phyloP scores from a whole-genome alignment of 116 monocot species.

The Dioscorea cayenensis region DNA sequence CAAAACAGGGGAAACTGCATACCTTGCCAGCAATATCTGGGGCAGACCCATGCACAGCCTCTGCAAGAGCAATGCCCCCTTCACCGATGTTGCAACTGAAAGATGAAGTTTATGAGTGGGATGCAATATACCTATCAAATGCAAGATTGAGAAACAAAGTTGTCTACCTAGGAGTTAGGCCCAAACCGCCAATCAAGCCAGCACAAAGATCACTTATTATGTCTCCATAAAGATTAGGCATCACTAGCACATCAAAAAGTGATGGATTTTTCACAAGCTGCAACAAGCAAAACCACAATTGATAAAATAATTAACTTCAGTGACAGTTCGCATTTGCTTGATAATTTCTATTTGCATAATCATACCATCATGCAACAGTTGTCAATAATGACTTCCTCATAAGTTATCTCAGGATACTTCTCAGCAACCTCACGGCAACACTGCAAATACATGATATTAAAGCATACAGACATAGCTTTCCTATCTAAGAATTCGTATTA shows the following conservation, averaged over 20 bases:
- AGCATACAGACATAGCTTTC: background rate
- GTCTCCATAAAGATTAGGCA: background rate
- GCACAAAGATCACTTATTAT: background rate
- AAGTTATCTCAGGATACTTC: background rate
- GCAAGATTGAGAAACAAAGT: background rate
- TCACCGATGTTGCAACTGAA: background rate
- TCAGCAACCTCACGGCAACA: constrained; percentile 2
- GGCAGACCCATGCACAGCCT: background rate
- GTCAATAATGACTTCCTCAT: constrained; percentile 1
- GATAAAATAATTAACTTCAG: background rate
- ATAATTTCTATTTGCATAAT: background rate
- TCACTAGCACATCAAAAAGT: background rate
- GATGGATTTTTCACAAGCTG: background rate
- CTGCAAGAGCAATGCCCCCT: constrained; percentile 1
- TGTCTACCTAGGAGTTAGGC: background rate
- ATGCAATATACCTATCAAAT: background rate
- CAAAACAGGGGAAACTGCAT: background rate
- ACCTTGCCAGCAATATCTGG: constrained; percentile 1
- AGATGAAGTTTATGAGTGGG: background rate
- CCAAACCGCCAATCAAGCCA: background rate
- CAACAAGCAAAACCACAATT: background rate
- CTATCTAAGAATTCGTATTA: background rate
- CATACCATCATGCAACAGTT: constrained; percentile 1
- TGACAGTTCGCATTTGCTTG: background rate
- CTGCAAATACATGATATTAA: background rate